Evolutionary conservation across 306 rosid species (phyloP).

Genomic region (Dalbergia oliveri): DNA sequence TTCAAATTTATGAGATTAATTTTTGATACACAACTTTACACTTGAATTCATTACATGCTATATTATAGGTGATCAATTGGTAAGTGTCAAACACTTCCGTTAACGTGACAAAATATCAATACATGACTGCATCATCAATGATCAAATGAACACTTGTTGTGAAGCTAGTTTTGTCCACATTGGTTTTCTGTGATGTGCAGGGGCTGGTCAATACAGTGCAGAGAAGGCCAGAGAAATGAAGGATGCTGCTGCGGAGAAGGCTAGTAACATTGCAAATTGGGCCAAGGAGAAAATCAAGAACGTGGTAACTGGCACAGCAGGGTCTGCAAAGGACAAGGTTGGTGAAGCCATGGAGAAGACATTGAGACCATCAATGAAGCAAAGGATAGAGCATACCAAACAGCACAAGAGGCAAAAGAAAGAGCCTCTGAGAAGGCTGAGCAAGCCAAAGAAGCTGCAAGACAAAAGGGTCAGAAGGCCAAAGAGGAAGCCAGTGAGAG

Average conservation of each 20-base stretch:
- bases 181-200: slow-evolving; percentile 45
- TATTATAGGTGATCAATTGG: too few species aligned
- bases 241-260: slow-evolving; percentile 54
- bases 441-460: slow-evolving; percentile 10
- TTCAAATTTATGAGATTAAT: too few species aligned
- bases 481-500: background rate
- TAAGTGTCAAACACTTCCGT: too few species aligned
- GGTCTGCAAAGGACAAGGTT: slow-evolving; percentile 14
- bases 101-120: too few species aligned
- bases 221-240: slow-evolving; percentile 57
- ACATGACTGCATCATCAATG: too few species aligned
- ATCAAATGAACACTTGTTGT: background rate
- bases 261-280: slow-evolving; percentile 32
- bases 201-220: slow-evolving; percentile 54
- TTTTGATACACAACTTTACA: too few species aligned
- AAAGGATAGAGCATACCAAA: background rate
- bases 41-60: too few species aligned
- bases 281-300: slow-evolving; percentile 51
- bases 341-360: background rate
- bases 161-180: background rate
- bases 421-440: slow-evolving; percentile 12
- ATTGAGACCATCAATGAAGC: background rate
- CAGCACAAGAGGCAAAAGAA: background rate
- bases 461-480: background rate
- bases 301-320: slow-evolving; percentile 26